These are phyloP conservation scores for Coemansia sp. DNA, from an alignment of 192 early-diverging fungal genomes.

Conservation along the genomic window DNA sequence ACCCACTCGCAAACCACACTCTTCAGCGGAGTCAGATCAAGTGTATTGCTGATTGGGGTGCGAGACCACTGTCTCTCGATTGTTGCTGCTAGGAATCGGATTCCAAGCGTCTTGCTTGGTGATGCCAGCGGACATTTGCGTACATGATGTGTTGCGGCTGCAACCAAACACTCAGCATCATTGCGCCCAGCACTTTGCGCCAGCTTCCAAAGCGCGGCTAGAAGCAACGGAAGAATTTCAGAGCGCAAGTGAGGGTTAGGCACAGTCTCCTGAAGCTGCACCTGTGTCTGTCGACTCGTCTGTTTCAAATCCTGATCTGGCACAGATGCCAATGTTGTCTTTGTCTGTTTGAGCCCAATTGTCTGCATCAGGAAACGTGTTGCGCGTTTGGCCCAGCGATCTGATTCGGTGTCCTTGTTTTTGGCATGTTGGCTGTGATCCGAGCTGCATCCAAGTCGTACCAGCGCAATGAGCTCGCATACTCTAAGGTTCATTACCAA, in stretches of 20 bases:
- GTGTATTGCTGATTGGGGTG: conserved; percentile 2
- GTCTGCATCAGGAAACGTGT: conserved; percentile 18
- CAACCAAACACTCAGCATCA: conserved; percentile 27
- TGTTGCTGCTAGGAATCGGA: conserved; percentile 26
- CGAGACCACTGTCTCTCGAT: conserved; percentile 37
- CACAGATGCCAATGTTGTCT: background rate
- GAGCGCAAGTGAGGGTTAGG: conserved; percentile 13
- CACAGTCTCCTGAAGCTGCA: conserved; percentile 6
- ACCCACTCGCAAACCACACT: conserved; percentile 26
- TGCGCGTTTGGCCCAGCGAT: conserved; percentile 21
- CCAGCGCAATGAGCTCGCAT: conserved; percentile 36
- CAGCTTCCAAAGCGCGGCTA: conserved; percentile 37
- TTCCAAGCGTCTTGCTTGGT: conserved; percentile 36
- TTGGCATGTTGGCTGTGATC: background rate
- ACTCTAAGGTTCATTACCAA: conserved; percentile 30
- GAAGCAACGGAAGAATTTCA: conserved; percentile 34
- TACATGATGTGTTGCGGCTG: conserved; percentile 26
- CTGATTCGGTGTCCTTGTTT: conserved; percentile 2
- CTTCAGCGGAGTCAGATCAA: conserved; percentile 13
- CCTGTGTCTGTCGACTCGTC: background rate
- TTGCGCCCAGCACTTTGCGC: conserved; percentile 13
- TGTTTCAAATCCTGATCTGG: background rate
- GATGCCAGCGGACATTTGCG: conserved; percentile 21
- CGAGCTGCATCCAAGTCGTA: background rate
- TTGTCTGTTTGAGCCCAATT: conserved; percentile 14